Percentiles rank a stretch among this genome's conserved stretches.
These are phyloP conservation scores for Lactarius vividus DNA, from an alignment of 768 basidiomycete species.

Conservation along the genomic window DNA sequence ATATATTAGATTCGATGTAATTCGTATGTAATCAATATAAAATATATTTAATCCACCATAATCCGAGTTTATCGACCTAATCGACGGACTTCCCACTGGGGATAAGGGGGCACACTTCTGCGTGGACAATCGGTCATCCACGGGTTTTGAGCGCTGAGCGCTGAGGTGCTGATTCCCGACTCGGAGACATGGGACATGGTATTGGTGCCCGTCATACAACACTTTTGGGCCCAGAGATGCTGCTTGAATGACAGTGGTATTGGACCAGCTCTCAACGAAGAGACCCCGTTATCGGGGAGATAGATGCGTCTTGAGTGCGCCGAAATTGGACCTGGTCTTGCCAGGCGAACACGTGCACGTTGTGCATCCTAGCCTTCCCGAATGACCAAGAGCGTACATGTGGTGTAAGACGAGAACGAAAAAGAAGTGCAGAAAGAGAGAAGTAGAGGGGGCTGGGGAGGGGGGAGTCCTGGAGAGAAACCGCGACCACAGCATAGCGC, in stretches of 20 bases:
- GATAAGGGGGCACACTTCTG: conserved; percentile 12
- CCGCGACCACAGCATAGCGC: neutral
- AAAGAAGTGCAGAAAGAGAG: neutral
- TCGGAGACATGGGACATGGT: neutral
- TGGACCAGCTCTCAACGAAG: neutral
- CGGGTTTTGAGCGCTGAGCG: neutral
- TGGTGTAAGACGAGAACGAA: neutral
- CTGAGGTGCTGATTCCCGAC: too few relatives aligned
- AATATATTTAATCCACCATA: too few relatives aligned
- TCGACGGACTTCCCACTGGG: too few relatives aligned
- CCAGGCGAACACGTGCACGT: neutral
- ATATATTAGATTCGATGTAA: too few relatives aligned
- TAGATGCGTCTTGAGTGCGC: neutral
- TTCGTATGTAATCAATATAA: too few relatives aligned
- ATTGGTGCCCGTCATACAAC: neutral
- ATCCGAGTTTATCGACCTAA: too few relatives aligned
- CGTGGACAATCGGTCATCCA: neutral
- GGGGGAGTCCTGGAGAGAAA: neutral
- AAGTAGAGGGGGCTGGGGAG: neutral
- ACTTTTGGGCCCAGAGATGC: neutral
- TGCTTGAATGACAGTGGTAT: neutral
- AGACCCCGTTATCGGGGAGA: neutral
- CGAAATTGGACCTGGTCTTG: neutral
- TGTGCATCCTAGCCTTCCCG: neutral
- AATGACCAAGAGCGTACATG: neutral